Percentiles rank a stretch among this genome's conserved stretches.
These are phyloP conservation scores for Saraca asoca DNA, from an alignment of 331 rosid genomes.

Conservation along the genomic window DNA sequence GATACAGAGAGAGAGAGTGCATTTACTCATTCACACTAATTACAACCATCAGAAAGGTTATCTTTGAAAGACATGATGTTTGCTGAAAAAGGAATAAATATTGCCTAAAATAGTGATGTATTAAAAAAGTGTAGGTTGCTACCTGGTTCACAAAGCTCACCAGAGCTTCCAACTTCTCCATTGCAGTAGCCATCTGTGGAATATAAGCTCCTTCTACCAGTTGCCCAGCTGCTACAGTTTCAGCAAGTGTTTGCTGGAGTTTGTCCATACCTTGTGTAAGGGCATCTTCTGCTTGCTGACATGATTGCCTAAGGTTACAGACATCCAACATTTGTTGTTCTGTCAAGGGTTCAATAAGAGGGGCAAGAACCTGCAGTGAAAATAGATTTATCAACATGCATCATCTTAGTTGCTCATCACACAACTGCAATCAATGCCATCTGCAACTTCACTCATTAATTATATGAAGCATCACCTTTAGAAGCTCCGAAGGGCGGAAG, in stretches of 20 bases:
- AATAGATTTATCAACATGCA: not conserved
- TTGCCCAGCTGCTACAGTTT: constrained; percentile 58
- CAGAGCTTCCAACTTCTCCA: constrained; percentile 79
- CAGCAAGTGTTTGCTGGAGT: constrained; percentile 67
- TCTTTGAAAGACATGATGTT: too few relatives aligned
- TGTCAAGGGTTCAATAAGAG: constrained; percentile 64
- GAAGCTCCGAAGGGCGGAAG: constrained; percentile 88
- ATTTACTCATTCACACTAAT: not conserved
- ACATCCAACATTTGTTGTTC: constrained; percentile 63
- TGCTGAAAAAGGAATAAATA: too few relatives aligned
- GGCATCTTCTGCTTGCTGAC: constrained; percentile 96
- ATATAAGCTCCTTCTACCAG: constrained; percentile 50
- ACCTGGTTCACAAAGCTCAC: constrained; percentile 82
- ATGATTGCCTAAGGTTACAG: constrained; percentile 62
- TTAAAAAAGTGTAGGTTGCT: constrained; percentile 3
- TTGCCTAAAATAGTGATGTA: not conserved
- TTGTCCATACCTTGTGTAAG: constrained; percentile 90
- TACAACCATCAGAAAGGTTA: not conserved
- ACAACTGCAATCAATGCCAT: too few relatives aligned
- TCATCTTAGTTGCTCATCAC: too few relatives aligned
- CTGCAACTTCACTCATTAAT: too few relatives aligned
- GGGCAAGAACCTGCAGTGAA: constrained; percentile 67
- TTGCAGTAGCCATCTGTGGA: constrained; percentile 62
- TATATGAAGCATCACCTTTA: constrained; percentile 57
- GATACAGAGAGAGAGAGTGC: not conserved